Evolutionary conservation across 208 protist species (phyloP).

Genomic region (Crithidia brevicula): DNA sequence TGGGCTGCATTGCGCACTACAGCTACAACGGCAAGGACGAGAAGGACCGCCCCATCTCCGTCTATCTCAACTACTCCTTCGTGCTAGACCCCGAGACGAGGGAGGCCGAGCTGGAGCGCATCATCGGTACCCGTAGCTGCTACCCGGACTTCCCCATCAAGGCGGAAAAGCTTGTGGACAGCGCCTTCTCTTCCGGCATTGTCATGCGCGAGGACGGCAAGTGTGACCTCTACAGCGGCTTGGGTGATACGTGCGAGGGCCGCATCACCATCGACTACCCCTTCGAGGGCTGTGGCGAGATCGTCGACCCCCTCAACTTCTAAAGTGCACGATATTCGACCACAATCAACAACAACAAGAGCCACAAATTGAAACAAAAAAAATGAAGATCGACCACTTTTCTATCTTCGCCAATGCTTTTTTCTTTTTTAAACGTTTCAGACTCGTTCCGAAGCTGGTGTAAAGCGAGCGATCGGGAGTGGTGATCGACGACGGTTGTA

Average conservation of each 20-base stretch:
- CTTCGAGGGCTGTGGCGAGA: slow-evolving; percentile 59
- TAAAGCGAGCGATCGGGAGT: too few relatives aligned
- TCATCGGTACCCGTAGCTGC: slow-evolving; percentile 68
- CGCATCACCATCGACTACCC: slow-evolving; percentile 80
- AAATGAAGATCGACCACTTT: too few relatives aligned
- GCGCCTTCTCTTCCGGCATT: slow-evolving; percentile 67
- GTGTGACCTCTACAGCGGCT: slow-evolving; percentile 72
- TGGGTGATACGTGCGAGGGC: slow-evolving; percentile 64
- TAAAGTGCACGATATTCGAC: too few relatives aligned
- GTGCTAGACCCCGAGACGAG: slow-evolving; percentile 59
- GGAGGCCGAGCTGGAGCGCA: slow-evolving; percentile 37
- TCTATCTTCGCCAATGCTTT: too few relatives aligned
- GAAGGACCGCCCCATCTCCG: slow-evolving; percentile 37
- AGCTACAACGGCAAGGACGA: slow-evolving; percentile 60
- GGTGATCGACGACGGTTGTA: too few relatives aligned
- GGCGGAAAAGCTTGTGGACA: slow-evolving; percentile 51
- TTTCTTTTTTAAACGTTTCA: too few relatives aligned
- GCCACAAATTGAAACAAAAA: too few relatives aligned
- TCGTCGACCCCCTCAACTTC: slow-evolving; percentile 49
- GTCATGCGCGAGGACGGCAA: slow-evolving; percentile 70
- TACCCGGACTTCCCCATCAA: slow-evolving; percentile 61
- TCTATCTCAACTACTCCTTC: slow-evolving; percentile 72
- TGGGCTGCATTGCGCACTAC: slow-evolving; percentile 77
- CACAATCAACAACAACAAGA: too few relatives aligned
- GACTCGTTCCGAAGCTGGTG: too few relatives aligned